Evolutionary conservation across 2,329 filamentous ascomycete genomes (phyloP), one percentile per base, ranked within the genome.

Genomic region (Xylariales sp.): DNA sequence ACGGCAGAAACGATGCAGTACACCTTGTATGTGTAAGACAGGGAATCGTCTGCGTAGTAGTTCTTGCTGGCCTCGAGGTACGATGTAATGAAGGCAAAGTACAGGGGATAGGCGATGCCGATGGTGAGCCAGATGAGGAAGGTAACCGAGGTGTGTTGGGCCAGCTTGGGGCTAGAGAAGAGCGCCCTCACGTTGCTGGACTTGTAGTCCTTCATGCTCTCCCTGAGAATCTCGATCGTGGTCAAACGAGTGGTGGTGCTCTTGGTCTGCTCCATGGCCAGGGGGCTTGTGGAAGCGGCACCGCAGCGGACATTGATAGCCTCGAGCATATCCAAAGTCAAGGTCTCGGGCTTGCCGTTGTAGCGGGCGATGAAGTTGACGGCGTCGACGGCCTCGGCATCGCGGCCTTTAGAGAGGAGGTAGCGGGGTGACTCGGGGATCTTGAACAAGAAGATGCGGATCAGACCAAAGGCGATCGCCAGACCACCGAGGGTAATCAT

Each of bases 51-150:
- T 12, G 57, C 46, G 35, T 49, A 40, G 13, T 60, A 47, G 2
- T 49, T 53, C 8, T 38, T 43, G 38, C 53, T 42, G 17, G 41
- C 42, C 33, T 54, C 47, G 1, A 59, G 44, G 32, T 57, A 59
- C 12, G 52, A 52, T 1, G 55, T 52, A 10, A 59, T 51, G 27
- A 59, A 78, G 65, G 52, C 51, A 47, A 78, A 78, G 56, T 79
- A 81, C 1, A 81, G 59, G 0, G 76, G 56, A 36, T 71, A 79
- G 0, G 67, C 74, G 11, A 81, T 65, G 5, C 77, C 77, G 35
- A 81, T 77, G 23, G 77, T 67, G 1, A 68, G 70, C 78, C 77
- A 81, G 12, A 80, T 58, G 0, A 69, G 30, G 12, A 77, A 70
- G 40, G 79, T 72, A 27, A 78, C 52, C 4, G 59, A 56, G 0